Percentiles rank a stretch among this genome's conserved stretches.
These are phyloP conservation scores for Rhizopus sp. DNA, from an alignment of 371 early-diverging fungal genomes.

Conservation along the genomic window DNA sequence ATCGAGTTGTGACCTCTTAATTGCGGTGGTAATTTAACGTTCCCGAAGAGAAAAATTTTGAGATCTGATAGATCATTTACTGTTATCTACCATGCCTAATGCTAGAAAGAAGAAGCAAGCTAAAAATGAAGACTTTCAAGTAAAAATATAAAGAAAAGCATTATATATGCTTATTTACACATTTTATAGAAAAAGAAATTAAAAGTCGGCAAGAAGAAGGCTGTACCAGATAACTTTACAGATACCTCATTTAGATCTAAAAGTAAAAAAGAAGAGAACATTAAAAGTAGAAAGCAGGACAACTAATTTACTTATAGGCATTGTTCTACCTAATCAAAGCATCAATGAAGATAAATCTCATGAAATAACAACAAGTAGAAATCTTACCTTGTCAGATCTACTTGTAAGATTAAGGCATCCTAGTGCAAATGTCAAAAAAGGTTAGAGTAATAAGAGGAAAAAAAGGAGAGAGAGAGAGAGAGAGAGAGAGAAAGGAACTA, in stretches of 20 bases:
- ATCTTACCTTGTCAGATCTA: constrained; percentile 73
- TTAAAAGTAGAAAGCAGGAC: too few relatives aligned
- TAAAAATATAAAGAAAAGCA: constrained; percentile 11
- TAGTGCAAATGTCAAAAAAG: constrained; percentile 74
- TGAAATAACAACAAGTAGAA: constrained; percentile 70
- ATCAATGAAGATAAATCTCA: constrained; percentile 74
- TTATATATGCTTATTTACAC: background rate
- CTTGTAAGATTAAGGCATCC: constrained; percentile 78
- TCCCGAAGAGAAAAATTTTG: too few relatives aligned
- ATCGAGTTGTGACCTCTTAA: too few relatives aligned
- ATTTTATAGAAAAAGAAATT: constrained; percentile 80
- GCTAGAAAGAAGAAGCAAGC: constrained; percentile 72
- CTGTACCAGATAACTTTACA: constrained; percentile 75
- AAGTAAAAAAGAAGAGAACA: constrained; percentile 42
- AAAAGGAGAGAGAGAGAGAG: too few relatives aligned
- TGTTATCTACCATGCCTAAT: constrained; percentile 59
- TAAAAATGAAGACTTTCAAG: constrained; percentile 84
- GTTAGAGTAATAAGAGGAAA: constrained; percentile 27
- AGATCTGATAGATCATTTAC: background rate
- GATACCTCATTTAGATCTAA: constrained; percentile 86
- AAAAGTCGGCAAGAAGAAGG: constrained; percentile 89
- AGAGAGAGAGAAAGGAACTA: background rate
- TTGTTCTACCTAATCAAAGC: constrained; percentile 76
- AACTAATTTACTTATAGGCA: constrained; percentile 47
- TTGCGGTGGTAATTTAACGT: too few relatives aligned